phyloP scores from a whole-genome alignment of 768 basidiomycete species.

The Paxillus ammoniavirescens region DNA sequence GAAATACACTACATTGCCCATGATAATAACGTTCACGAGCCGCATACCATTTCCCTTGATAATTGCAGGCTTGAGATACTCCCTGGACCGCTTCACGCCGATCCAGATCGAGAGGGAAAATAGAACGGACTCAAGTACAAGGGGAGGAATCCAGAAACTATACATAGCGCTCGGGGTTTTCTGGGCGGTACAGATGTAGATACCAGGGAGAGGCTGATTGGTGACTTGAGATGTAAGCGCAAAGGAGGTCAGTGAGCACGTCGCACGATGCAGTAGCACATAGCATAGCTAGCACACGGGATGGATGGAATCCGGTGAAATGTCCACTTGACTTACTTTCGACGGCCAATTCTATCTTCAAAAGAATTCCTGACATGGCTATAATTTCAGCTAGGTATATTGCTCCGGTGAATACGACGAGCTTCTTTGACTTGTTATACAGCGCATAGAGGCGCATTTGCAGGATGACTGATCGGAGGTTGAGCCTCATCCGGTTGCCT shows the following conservation, averaged over 20 bases:
- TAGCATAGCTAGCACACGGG: no score
- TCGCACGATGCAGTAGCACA: not conserved
- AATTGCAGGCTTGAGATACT: not conserved
- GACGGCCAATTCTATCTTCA: not conserved
- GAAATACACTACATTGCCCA: constrained; percentile 1
- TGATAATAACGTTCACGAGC: not conserved
- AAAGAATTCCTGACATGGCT: constrained; percentile 3
- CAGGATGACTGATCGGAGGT: constrained; percentile 25
- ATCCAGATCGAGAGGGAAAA: constrained; percentile 50
- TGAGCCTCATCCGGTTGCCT: not conserved
- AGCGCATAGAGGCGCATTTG: constrained; percentile 34
- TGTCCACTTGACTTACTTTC: not conserved
- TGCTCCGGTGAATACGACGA: constrained; percentile 13
- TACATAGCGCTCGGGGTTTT: constrained; percentile 44
- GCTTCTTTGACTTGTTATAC: constrained; percentile 24
- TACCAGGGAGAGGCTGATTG: constrained; percentile 17
- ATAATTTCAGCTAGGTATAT: constrained; percentile 7
- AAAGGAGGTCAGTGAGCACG: not conserved
- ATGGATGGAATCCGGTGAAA: not conserved
- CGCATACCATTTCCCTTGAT: not conserved
- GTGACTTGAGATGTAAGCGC: not conserved
- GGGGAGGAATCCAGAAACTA: constrained; percentile 62
- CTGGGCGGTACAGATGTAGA: constrained; percentile 41
- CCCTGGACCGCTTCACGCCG: constrained; percentile 43
- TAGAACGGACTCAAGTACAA: constrained; percentile 52